Evolutionary conservation across 495 filamentous ascomycete genomes (phyloP), one percentile per base, ranked within the genome.

Genomic region (Terfezia claveryi): DNA sequence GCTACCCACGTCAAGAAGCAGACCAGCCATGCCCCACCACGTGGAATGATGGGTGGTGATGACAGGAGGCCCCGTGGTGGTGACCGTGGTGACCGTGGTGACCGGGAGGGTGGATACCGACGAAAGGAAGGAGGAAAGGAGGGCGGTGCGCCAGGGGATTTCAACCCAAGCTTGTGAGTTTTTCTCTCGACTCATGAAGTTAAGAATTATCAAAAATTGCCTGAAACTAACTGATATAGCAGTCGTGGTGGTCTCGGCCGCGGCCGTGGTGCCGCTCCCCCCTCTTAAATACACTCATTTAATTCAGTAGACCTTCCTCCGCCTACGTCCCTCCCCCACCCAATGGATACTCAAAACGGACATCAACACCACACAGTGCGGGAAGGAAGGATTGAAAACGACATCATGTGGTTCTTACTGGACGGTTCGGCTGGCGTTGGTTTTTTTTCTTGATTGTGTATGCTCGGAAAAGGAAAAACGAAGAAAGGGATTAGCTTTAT

Each of bases 1-100:
- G 86, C 91, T 62, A 98, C 91, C 67, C 91, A 98, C 80, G 94
- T 98, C 78, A 98, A 98, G 83, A 87, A 94, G 77, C 87, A 95
- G 78, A 87, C 92, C 73, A 91, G 86, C 62, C 88, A 98, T 72
- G 87, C 87, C 70, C 92, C 92, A 67, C 91, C 91, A 62, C 87
- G 89, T 66, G 91, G 91, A 65, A 95, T 98, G 91, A 79, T 95
- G 76, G 87, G 89, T 68, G 87, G 83, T 71, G 91, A 93, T 69
- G 83, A 87, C 64, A 72, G 74, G 61, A 74, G 74, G 66, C 74
- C 78, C 61, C 75, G 79, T 66, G 71, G 73, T 54, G 72, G 74
- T 56, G 74, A 74, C 62, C 77, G 83, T 70, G 81, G 80, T 66
- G 82, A 87, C 70, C 83, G 87, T 69, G 27, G 27, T 32, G 27